A percentile compares a stretch with the other conserved stretches of the same genome.
These are phyloP conservation scores for Acanthamoeba quina DNA, from an alignment of 208 protist genomes.

Conservation along the genomic window DNA sequence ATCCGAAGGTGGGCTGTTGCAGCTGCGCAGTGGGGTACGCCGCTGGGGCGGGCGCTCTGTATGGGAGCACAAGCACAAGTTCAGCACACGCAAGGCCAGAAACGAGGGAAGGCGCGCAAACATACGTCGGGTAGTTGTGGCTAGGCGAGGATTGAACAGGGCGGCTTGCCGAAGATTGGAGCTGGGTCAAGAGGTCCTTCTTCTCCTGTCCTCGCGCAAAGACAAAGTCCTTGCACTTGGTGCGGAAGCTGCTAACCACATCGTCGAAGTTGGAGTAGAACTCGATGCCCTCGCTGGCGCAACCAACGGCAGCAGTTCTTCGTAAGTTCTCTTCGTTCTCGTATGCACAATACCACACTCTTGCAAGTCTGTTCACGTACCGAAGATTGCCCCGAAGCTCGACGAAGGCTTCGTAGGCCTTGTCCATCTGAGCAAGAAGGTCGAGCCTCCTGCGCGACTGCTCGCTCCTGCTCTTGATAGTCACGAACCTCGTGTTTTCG, in stretches of 20 bases:
- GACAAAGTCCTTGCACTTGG: conserved; percentile 65
- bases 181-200: conserved; percentile 13
- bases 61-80: not conserved
- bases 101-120: not conserved
- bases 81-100: not conserved
- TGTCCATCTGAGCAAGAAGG: not conserved
- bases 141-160: not conserved
- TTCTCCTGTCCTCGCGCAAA: conserved; percentile 9
- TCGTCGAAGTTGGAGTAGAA: conserved; percentile 61
- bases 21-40: conserved; percentile 8
- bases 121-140: not conserved
- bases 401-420: conserved; percentile 34
- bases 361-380: not conserved
- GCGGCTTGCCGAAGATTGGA: not conserved
- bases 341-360: not conserved
- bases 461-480: conserved; percentile 5
- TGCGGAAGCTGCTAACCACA: conserved; percentile 17
- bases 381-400: not conserved
- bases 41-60: not conserved
- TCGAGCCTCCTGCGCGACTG: conserved; percentile 25
- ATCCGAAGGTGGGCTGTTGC: not conserved
- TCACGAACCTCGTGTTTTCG: conserved; percentile 26
- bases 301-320: not conserved
- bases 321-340: not conserved
- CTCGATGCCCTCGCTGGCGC: conserved; percentile 17